Conservation (phyloP, 139 green algal species). For the Coccomyxa sp. region DNA sequence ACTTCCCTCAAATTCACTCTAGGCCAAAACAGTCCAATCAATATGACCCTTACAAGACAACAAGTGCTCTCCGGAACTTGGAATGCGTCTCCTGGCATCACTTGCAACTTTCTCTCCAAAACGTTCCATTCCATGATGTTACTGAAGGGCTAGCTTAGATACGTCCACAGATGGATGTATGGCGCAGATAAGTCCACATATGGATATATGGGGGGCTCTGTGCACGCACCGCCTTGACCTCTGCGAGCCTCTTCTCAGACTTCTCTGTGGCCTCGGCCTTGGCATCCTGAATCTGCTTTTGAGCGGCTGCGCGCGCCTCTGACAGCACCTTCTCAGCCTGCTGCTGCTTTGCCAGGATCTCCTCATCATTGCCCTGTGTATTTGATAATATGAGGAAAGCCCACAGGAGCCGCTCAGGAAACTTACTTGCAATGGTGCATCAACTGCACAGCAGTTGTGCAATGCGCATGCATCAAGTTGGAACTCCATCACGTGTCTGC, state of each 20-base stretch:
- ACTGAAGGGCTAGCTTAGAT: no score
- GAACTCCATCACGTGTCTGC: no score
- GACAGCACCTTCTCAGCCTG: conserved; percentile 42
- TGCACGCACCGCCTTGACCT: conserved; percentile 35
- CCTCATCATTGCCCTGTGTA: conserved; percentile 37
- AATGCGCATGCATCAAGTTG: not conserved
- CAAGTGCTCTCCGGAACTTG: no score
- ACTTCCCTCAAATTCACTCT: not conserved
- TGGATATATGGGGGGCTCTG: not conserved
- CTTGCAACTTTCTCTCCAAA: no score
- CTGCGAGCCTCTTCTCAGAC: conserved; percentile 39
- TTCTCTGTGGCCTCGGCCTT: conserved; percentile 34
- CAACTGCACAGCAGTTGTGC: not conserved
- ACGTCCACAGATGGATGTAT: no score
- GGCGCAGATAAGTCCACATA: not conserved
- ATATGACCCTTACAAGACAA: no score
- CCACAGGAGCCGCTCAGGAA: no score
- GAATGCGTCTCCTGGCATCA: no score
- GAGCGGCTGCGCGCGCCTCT: conserved; percentile 40
- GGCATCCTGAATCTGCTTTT: conserved; percentile 35
- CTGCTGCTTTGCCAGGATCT: conserved; percentile 29
- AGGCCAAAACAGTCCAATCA: not conserved
- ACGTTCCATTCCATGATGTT: no score
- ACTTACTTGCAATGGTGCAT: not conserved
- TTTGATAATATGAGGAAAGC: not conserved